Base-by-base conservation (phyloP, 2,329 filamentous ascomycete genomes). In the Myotisia sp. region DNA sequence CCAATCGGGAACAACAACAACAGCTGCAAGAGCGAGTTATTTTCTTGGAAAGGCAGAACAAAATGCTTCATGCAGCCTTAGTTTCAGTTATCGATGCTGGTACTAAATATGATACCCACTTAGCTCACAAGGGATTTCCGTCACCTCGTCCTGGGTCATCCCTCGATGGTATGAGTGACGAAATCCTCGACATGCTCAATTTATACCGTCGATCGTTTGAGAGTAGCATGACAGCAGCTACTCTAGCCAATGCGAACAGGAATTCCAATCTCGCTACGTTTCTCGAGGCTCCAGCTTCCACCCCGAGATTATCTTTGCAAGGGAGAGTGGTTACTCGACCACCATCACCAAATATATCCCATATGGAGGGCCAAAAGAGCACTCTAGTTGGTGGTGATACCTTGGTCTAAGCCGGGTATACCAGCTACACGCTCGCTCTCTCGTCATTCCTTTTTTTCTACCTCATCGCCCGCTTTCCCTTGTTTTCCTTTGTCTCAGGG, bases 11-110 rank as follows among this genome's bases (percentile, higher is more conserved):
- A 3, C 32, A 34, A 34, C 32, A 34, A 8, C 42, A 47, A n/a
- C 43, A 46, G 26, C 50, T 60, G 5, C 55, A 60, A 38, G 50
- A 51, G 10, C 55, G 56, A 10, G 49, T 61, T 22, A 48, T 52
- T 6, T 49, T 54, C 14, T 51, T 62, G 5, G 57, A 61, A 37
- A 55, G 54, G 9, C 58, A 62, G 33, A 62, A 62, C 42, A 54
- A 54, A 36, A 50, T 60, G 33, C 53, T 62, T 7, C 58, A 59
- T 22, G 58, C 58, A 4, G 58, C 58, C 21, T 50, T 62, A 6
- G 41, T 59, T 20, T 56, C 57, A 1, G 56, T 57, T 4, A 42
- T 61, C 18, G 55, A 60, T 33, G 52, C 52, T 4, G 54, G 55
- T 5, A 48, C 47, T 19, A 56, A 21, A 17, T 36, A 32, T 20